Evolutionary conservation across 2,329 filamentous ascomycete genomes (phyloP).

Genomic region (Fusarium duplospermum): DNA sequence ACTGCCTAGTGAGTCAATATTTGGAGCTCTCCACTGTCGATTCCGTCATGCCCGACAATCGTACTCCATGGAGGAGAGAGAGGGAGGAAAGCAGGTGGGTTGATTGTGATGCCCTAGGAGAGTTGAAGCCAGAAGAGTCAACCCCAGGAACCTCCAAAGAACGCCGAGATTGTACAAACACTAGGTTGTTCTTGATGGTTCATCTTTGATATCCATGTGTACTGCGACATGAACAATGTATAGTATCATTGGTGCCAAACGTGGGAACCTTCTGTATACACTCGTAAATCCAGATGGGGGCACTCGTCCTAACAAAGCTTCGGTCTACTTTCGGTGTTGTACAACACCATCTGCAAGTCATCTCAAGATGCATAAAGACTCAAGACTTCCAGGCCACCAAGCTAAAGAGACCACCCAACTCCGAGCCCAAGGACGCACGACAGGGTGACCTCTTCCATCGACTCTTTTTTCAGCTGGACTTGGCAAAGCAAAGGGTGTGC

Average conservation of each 20-base stretch:
- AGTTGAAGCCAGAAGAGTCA: not conserved
- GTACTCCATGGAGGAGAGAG: not conserved
- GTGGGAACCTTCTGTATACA: not conserved
- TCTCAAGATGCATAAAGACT: not conserved
- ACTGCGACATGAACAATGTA: not conserved
- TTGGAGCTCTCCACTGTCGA: not conserved
- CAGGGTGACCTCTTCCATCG: not conserved
- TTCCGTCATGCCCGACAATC: not conserved
- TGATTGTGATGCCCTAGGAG: not conserved
- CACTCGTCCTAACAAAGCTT: not conserved
- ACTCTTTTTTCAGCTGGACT: not conserved
- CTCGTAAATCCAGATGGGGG: not conserved
- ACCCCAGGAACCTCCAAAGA: not conserved
- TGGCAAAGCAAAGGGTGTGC: not conserved
- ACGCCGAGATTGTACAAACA: not conserved
- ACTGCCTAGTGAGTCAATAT: too few relatives aligned
- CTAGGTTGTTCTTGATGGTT: not conserved
- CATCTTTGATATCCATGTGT: not conserved
- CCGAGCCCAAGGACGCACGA: not conserved
- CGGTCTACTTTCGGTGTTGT: not conserved
- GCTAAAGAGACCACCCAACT: not conserved
- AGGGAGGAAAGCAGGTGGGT: not conserved
- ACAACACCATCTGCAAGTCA: not conserved
- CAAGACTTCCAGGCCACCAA: not conserved
- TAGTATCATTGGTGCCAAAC: not conserved